Conservation (phyloP, 2,329 filamentous ascomycete genomes). For the Eutypa lata region DNA sequence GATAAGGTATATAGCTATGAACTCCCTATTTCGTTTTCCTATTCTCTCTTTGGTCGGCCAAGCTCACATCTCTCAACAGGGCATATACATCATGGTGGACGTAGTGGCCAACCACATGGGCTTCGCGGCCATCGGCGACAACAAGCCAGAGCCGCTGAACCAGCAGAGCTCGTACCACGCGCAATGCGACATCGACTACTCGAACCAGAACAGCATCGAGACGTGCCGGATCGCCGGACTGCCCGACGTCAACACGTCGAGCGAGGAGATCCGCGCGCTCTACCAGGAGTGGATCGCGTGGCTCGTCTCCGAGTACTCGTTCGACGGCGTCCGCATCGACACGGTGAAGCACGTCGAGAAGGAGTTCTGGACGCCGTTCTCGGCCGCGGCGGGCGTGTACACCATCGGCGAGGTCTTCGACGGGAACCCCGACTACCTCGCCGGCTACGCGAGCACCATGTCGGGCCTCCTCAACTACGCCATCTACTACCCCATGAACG, state of each 20-base stretch:
- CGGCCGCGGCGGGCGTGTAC: conserved; percentile 54
- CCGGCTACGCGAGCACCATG: conserved; percentile 52
- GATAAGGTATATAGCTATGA: conserved; percentile 41
- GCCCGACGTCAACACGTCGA: conserved; percentile 59
- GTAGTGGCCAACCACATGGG: conserved; percentile 53
- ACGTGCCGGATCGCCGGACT: conserved; percentile 57
- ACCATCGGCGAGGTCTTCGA: conserved; percentile 59
- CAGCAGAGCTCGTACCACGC: conserved; percentile 57
- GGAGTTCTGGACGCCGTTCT: conserved; percentile 55
- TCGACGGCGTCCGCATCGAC: conserved; percentile 61
- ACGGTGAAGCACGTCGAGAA: conserved; percentile 61
- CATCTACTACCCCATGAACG: conserved; percentile 28
- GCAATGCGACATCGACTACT: conserved; percentile 56
- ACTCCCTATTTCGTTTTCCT: conserved; percentile 24
- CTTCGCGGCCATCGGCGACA: conserved; percentile 46
- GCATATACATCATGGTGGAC: conserved; percentile 43
- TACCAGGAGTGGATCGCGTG: conserved; percentile 58
- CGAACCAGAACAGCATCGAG: conserved; percentile 44
- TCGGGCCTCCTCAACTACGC: conserved; percentile 62
- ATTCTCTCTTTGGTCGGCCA: background rate
- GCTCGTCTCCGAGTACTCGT: conserved; percentile 57
- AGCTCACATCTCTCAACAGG: conserved; percentile 2
- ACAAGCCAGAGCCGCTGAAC: conserved; percentile 44
- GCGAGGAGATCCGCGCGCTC: conserved; percentile 42
- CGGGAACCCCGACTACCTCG: conserved; percentile 48